A percentile compares a stretch with the other conserved stretches of the same genome.
These are phyloP conservation scores for Viola pubescens DNA, from an alignment of 441 rosid genomes.

Conservation along the genomic window DNA sequence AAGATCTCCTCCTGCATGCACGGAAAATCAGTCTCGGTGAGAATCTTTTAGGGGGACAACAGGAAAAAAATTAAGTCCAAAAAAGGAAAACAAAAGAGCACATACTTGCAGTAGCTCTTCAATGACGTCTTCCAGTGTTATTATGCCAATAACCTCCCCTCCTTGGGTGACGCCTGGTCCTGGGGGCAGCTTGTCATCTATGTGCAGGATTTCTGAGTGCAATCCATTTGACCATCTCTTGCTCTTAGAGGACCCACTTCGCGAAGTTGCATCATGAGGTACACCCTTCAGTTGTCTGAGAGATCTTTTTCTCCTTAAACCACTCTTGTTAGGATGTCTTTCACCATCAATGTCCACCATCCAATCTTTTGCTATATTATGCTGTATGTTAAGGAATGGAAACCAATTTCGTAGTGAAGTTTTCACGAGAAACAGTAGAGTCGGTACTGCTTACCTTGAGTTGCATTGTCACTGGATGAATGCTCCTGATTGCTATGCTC, in stretches of 20 bases:
- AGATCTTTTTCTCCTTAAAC: slow-evolving; percentile 46
- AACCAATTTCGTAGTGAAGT: not conserved
- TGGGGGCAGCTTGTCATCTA: slow-evolving; percentile 53
- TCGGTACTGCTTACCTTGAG: slow-evolving; percentile 16
- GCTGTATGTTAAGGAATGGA: not conserved
- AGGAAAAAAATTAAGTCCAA: not conserved
- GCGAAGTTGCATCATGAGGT: slow-evolving; percentile 33
- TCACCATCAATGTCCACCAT: slow-evolving; percentile 54
- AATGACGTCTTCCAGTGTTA: slow-evolving; percentile 86
- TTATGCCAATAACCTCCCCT: slow-evolving; percentile 64
- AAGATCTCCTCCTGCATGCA: slow-evolving; percentile 68
- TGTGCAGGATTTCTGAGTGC: slow-evolving; percentile 56
- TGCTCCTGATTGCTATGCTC: slow-evolving; percentile 19
- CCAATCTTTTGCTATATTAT: slow-evolving; percentile 33
- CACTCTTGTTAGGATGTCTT: slow-evolving; percentile 37
- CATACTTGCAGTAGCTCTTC: slow-evolving; percentile 79
- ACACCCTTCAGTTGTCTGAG: slow-evolving; percentile 62
- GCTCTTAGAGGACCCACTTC: slow-evolving; percentile 30
- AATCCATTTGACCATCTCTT: slow-evolving; percentile 62
- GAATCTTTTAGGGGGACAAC: not conserved
- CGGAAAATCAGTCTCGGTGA: not conserved
- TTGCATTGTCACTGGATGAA: slow-evolving; percentile 9
- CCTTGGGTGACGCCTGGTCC: slow-evolving; percentile 42
- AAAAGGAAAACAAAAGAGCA: not conserved
- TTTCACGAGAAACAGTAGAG: not conserved